These are phyloP conservation scores for Bromus sterilis DNA, from an alignment of 176 grass and related monocot genomes.

Conservation along the genomic window DNA sequence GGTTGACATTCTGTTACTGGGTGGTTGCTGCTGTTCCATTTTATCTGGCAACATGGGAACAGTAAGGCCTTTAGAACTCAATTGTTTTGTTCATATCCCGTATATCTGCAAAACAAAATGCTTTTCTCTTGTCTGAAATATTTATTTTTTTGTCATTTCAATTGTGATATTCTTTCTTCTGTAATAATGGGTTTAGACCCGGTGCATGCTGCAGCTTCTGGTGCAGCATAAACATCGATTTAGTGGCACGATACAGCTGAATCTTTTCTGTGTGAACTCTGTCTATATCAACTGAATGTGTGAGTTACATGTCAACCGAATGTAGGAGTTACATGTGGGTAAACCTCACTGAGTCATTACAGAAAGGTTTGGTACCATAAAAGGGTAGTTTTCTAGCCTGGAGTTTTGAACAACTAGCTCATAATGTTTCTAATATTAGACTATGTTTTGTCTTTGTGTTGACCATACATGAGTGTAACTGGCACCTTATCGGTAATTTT, in stretches of 20 bases:
- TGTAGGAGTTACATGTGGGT: not conserved
- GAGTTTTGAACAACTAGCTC: not conserved
- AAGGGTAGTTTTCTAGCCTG: not conserved
- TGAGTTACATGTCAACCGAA: not conserved
- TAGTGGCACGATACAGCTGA: not conserved
- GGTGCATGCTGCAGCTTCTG: not conserved
- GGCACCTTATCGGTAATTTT: not conserved
- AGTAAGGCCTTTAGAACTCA: slow-evolving; percentile 46
- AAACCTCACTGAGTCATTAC: not conserved
- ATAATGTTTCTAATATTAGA: not conserved
- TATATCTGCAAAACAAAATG: not conserved
- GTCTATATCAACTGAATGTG: no score
- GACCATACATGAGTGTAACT: not conserved
- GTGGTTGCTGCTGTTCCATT: slow-evolving; percentile 85
- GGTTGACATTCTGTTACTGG: slow-evolving; percentile 72
- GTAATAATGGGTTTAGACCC: not conserved
- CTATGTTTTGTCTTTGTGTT: not conserved
- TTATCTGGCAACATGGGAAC: slow-evolving; percentile 98
- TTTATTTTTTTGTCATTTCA: not conserved
- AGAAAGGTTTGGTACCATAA: not conserved
- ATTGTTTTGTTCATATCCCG: not conserved
- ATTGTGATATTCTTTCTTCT: not conserved
- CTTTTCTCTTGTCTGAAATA: not conserved
- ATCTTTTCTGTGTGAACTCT: not conserved
- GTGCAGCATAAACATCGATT: not conserved